phyloP scores from a whole-genome alignment of 2,329 filamentous ascomycete genomes.

The Fusarium succisae region DNA sequence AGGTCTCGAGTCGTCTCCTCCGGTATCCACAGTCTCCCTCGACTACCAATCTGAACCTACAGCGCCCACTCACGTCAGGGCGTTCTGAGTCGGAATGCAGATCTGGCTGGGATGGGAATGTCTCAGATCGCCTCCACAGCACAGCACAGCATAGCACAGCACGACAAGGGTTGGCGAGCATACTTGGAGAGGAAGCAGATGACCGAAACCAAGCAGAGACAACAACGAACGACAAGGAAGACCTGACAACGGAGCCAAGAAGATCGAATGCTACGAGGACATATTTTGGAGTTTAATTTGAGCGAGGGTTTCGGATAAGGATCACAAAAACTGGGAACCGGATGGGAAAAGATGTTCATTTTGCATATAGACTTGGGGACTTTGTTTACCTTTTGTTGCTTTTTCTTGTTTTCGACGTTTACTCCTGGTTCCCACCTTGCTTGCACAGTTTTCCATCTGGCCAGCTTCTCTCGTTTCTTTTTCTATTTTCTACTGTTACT shows the following conservation, averaged over 20 bases:
- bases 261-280: constrained; percentile 24
- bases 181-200: constrained; percentile 1
- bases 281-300: constrained; percentile 27
- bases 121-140: constrained; percentile 42
- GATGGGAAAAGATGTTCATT: constrained; percentile 41
- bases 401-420: constrained; percentile 11
- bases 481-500: constrained; percentile 23
- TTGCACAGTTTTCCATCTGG: constrained; percentile 24
- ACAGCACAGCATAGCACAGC: neutral
- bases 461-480: constrained; percentile 29
- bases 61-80: constrained; percentile 33
- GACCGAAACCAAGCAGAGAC: constrained; percentile 16
- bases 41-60: constrained; percentile 9
- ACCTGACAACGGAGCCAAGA: neutral
- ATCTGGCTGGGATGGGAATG: constrained; percentile 43
- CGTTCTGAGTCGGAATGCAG: constrained; percentile 43
- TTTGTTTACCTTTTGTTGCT: constrained; percentile 16
- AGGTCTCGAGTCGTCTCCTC: neutral
- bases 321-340: constrained; percentile 42
- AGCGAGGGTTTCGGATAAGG: constrained; percentile 34
- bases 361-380: constrained; percentile 45
- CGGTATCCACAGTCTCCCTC: constrained; percentile 15
- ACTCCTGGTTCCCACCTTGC: constrained; percentile 28
- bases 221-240: neutral
- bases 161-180: constrained; percentile 19